phyloP scores from a whole-genome alignment of 2,329 filamentous ascomycete genomes.

The Stachybotrys echinatus region DNA sequence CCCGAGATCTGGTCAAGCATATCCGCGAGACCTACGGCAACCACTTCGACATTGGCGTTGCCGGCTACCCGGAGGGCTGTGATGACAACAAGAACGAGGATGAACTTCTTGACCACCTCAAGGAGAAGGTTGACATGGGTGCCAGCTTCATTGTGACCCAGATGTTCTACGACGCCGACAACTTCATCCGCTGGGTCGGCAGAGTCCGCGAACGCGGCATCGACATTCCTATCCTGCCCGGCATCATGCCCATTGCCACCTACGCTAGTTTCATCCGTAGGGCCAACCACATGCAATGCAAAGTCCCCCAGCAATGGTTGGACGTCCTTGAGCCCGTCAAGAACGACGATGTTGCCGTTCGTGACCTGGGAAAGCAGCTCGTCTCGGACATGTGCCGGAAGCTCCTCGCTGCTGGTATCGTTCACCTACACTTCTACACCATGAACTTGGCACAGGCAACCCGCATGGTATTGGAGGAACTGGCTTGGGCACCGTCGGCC shows the following conservation, averaged over 20 bases:
- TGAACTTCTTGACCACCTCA: conserved; percentile 80
- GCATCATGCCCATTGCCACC: conserved; percentile 87
- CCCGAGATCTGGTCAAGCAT: conserved; percentile 82
- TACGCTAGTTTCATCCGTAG: conserved; percentile 88
- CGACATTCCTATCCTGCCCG: conserved; percentile 74
- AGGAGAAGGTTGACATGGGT: conserved; percentile 94
- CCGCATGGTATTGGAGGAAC: conserved; percentile 86
- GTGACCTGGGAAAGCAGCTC: conserved; percentile 81
- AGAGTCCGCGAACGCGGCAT: conserved; percentile 85
- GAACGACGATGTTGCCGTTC: conserved; percentile 90
- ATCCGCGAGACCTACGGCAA: conserved; percentile 66
- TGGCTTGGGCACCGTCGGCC: conserved; percentile 72
- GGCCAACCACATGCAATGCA: conserved; percentile 86
- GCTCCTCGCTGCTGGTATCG: conserved; percentile 75
- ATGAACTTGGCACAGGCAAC: conserved; percentile 98
- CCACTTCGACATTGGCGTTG: conserved; percentile 94
- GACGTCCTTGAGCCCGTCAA: conserved; percentile 84
- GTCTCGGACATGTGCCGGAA: conserved; percentile 87
- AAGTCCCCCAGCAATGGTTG: conserved; percentile 76
- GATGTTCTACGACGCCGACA: conserved; percentile 99
- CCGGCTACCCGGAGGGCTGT: conserved; percentile 91
- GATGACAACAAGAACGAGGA: conserved; percentile 91
- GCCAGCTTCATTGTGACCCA: conserved; percentile 94
- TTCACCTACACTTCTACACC: conserved; percentile 95
- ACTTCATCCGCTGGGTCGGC: conserved; percentile 85